Conservation (phyloP, 108 stramenopile genomes). For the Cylindrotheca closterium region DNA sequence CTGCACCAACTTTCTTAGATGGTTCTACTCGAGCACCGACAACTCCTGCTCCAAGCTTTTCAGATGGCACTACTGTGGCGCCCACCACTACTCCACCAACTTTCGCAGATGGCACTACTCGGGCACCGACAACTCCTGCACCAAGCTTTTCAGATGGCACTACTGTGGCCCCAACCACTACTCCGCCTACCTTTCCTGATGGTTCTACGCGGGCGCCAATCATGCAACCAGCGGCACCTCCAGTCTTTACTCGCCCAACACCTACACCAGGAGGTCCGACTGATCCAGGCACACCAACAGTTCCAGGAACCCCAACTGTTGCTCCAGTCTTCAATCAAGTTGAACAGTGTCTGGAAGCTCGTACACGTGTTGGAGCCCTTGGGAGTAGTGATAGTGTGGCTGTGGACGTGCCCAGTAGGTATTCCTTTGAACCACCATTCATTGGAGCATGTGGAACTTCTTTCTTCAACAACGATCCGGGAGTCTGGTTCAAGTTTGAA, state of each 20-base stretch:
- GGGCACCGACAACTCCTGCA: neutral
- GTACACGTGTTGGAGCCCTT: neutral
- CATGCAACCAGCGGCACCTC: neutral
- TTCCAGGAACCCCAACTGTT: neutral
- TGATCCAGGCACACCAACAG: neutral
- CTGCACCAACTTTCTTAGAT: neutral
- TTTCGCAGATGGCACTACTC: too few relatives aligned
- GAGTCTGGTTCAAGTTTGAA: neutral
- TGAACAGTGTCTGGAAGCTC: neutral
- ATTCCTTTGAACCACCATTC: neutral
- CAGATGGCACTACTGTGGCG: neutral
- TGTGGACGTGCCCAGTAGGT: neutral
- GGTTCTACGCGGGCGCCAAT: too few relatives aligned
- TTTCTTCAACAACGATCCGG: neutral
- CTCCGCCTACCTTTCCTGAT: neutral
- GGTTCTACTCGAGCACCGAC: neutral
- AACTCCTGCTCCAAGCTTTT: neutral
- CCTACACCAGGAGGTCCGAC: neutral
- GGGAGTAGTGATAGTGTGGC: neutral
- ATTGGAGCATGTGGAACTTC: neutral
- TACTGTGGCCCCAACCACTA: neutral
- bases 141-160: neutral
- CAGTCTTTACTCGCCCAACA: neutral
- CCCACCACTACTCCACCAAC: neutral
- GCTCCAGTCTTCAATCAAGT: neutral